These are phyloP conservation scores for Cantharellus anzutake DNA, from an alignment of 768 basidiomycete genomes.

Conservation along the genomic window DNA sequence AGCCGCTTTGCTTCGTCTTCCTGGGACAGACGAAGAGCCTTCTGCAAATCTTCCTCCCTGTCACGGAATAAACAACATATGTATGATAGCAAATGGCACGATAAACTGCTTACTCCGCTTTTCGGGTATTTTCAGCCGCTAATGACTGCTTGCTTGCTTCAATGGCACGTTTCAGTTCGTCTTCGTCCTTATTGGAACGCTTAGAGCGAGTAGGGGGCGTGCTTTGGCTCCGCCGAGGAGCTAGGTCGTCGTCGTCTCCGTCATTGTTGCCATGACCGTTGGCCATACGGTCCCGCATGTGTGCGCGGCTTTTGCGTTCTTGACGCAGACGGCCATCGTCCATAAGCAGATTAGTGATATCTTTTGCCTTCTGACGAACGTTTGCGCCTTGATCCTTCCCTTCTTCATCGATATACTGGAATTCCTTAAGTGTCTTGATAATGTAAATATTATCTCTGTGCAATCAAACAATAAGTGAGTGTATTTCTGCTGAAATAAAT, in stretches of 20 bases:
- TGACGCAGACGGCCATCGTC: conserved; percentile 73
- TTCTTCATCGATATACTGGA: conserved; percentile 89
- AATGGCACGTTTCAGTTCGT: conserved; percentile 70
- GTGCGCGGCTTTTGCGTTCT: conserved; percentile 65
- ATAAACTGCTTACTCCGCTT: conserved; percentile 14
- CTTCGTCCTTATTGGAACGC: conserved; percentile 40
- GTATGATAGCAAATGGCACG: background rate
- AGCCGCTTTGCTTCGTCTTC: conserved; percentile 74
- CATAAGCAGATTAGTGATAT: conserved; percentile 82
- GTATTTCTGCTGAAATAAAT: background rate
- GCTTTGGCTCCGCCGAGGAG: conserved; percentile 18
- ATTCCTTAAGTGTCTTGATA: conserved; percentile 97
- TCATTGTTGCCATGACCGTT: conserved; percentile 30
- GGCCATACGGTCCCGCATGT: conserved; percentile 92
- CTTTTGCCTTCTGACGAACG: conserved; percentile 92
- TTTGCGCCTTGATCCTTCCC: conserved; percentile 98
- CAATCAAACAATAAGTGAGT: background rate
- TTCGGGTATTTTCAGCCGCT: conserved; percentile 40
- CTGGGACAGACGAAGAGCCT: conserved; percentile 70
- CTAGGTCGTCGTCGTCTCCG: conserved; percentile 18
- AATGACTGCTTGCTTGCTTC: conserved; percentile 69
- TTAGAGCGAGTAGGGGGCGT: conserved; percentile 9
- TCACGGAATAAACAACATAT: background rate
- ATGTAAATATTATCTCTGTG: conserved; percentile 81
- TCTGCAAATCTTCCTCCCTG: conserved; percentile 57